Evolutionary conservation across 805 yeast genomes (phyloP).

Genomic region (Candida easanensis): DNA sequence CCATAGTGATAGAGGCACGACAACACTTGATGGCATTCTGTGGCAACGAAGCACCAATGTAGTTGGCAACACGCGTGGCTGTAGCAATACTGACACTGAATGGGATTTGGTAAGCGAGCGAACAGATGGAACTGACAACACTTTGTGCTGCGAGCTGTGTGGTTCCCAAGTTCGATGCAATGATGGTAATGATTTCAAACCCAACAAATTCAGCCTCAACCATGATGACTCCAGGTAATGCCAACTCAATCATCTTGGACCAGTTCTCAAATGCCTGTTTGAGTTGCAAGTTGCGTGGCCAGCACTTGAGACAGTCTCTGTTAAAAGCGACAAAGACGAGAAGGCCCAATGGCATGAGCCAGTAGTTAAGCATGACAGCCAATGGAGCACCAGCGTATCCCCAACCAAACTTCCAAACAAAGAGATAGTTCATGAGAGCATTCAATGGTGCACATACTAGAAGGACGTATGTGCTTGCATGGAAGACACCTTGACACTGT

Average conservation of each 20-base stretch:
- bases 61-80: constrained; percentile 70
- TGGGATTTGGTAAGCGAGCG: constrained; percentile 66
- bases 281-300: constrained; percentile 42
- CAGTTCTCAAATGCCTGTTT: constrained; percentile 49
- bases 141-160: constrained; percentile 71
- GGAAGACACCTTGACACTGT: constrained; percentile 85
- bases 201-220: constrained; percentile 75
- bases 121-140: constrained; percentile 62
- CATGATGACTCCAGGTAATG: constrained; percentile 72
- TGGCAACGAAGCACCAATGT: constrained; percentile 56
- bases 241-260: constrained; percentile 49
- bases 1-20: constrained; percentile 40
- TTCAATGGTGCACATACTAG: constrained; percentile 70
- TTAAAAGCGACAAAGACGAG: constrained; percentile 33
- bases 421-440: constrained; percentile 58
- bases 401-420: constrained; percentile 77
- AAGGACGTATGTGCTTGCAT: constrained; percentile 73
- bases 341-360: constrained; percentile 49
- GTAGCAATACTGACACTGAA: constrained; percentile 70
- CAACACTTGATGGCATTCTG: constrained; percentile 45
- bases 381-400: constrained; percentile 84
- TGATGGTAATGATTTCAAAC: constrained; percentile 67
- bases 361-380: constrained; percentile 68
- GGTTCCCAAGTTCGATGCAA: constrained; percentile 69
- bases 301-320: constrained; percentile 56